Conservation (phyloP, 768 basidiomycete species). For the Leccinum ochraceum region DNA sequence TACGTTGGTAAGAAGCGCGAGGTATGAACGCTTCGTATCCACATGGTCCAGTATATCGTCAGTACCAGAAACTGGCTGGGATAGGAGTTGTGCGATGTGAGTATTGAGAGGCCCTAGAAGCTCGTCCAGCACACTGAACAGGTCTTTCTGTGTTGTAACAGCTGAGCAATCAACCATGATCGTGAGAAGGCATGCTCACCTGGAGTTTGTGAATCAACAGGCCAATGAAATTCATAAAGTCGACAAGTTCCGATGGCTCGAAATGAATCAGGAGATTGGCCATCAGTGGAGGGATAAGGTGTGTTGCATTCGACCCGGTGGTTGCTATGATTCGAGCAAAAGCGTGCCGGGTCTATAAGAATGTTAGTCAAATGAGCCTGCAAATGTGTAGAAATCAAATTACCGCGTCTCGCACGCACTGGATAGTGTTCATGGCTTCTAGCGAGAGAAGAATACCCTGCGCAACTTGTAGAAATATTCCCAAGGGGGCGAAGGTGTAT, state of each 20-base stretch:
- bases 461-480: conserved; percentile 82
- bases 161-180: not conserved
- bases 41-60: conserved; percentile 80
- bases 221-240: conserved; percentile 95
- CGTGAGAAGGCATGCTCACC: conserved; percentile 41
- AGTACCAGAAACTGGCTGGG: conserved; percentile 81
- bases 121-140: conserved; percentile 88
- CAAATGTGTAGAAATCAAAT: conserved; percentile 27
- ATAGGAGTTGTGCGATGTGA: conserved; percentile 77
- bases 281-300: conserved; percentile 88
- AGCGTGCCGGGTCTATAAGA: conserved; percentile 78
- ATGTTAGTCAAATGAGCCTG: conserved; percentile 9
- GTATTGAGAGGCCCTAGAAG: conserved; percentile 83
- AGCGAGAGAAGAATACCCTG: conserved; percentile 86
- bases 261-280: conserved; percentile 88
- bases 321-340: conserved; percentile 92
- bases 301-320: conserved; percentile 82
- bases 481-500: conserved; percentile 68
- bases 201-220: conserved; percentile 89
- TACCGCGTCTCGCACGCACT: conserved; percentile 91
- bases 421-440: conserved; percentile 84
- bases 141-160: conserved; percentile 57
- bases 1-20: conserved; percentile 77
- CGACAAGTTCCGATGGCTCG: conserved; percentile 88
- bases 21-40: conserved; percentile 88